Evolutionary conservation across 2,329 filamentous ascomycete species (phyloP), one percentile per base, ranked within the genome.

Genomic region (Claviceps sp.): DNA sequence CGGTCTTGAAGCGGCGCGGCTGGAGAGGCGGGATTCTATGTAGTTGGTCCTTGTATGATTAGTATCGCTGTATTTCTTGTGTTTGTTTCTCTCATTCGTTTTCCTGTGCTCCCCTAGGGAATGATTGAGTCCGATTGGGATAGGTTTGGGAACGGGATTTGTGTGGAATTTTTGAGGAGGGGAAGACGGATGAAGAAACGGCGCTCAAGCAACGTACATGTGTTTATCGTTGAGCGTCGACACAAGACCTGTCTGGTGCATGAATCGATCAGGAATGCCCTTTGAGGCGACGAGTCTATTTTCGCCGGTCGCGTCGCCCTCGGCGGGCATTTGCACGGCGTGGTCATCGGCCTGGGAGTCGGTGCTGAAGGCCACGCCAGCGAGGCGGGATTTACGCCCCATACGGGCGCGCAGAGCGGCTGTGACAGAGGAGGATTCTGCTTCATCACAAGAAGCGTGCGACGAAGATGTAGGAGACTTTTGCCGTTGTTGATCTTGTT

Each of bases 11-110:
- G 63, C 64, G 56, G 65, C 62, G 62, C 76, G 73, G 63, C 77
- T 84, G 77, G 84, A 82, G 67, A 89, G 72, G 68, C 85, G 81
- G 60, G 85, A 83, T 74, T 89, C 86, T 89, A 90, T 82, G 70
- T 87, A 90, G 71, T 84, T 81, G 76, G 81, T 84, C 85, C 86
- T 89, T 81, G 72, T 75, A 77, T 73, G 71, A 80, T 89, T 80
- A 89, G 85, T 56, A 45, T 41, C 50, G 52, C 55, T 51, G 51
- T 38, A 34, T 14, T 37, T 13, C n/a, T 16, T 16, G 7, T 14
- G 2, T 48, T 14, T 30, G 11, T 41, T 18, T 11, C 30, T 30
- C 18, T n/a, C n/a, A 3, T n/a, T 41, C 26, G 6, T 36, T 36
- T 7, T 4, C 20, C 30, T 47, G 16, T 30, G 26, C 8, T 30